These are phyloP conservation scores for Peniophora sp. DNA, from an alignment of 1,284 basidiomycete species.

Conservation along the genomic window DNA sequence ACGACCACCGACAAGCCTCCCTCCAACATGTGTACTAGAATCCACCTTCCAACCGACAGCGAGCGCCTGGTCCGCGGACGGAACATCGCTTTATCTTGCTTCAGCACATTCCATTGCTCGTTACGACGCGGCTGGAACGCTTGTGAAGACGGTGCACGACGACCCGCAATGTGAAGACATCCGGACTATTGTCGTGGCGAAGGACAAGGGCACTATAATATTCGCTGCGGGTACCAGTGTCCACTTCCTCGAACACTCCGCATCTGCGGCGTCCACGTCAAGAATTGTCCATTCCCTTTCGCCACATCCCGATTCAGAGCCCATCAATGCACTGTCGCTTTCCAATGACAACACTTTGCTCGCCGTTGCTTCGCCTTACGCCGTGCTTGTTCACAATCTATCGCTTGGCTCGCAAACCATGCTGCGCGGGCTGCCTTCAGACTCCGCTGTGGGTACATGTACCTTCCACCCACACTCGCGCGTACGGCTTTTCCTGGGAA, in stretches of 20 bases:
- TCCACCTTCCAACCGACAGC: slow-evolving; percentile 33
- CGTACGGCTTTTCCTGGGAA: slow-evolving; percentile 47
- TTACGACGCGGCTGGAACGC: slow-evolving; percentile 41
- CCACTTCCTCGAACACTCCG: slow-evolving; percentile 44
- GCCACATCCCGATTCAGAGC: slow-evolving; percentile 41
- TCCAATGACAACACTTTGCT: slow-evolving; percentile 52
- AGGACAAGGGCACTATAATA: slow-evolving; percentile 39
- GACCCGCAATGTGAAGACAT: slow-evolving; percentile 18
- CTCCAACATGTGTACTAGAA: slow-evolving; percentile 26
- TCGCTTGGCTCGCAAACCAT: slow-evolving; percentile 40
- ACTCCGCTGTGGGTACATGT: slow-evolving; percentile 32
- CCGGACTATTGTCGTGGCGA: slow-evolving; percentile 31
- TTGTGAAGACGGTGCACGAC: slow-evolving; percentile 32
- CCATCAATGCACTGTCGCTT: slow-evolving; percentile 41
- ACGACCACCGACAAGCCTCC: slow-evolving; percentile 25
- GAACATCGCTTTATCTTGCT: slow-evolving; percentile 43
- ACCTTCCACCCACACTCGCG: slow-evolving; percentile 54
- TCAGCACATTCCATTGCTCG: slow-evolving; percentile 36
- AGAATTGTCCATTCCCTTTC: slow-evolving; percentile 49
- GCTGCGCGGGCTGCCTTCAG: slow-evolving; percentile 41
- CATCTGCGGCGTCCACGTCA: slow-evolving; percentile 30
- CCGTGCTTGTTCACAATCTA: slow-evolving; percentile 55
- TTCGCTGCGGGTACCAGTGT: slow-evolving; percentile 43
- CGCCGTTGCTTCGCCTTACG: slow-evolving; percentile 41
- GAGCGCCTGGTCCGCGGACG: slow-evolving; percentile 48